Evolutionary conservation across 1,284 basidiomycete genomes (phyloP).

Genomic region (Cutaneotrichosporon cyanovorans): DNA sequence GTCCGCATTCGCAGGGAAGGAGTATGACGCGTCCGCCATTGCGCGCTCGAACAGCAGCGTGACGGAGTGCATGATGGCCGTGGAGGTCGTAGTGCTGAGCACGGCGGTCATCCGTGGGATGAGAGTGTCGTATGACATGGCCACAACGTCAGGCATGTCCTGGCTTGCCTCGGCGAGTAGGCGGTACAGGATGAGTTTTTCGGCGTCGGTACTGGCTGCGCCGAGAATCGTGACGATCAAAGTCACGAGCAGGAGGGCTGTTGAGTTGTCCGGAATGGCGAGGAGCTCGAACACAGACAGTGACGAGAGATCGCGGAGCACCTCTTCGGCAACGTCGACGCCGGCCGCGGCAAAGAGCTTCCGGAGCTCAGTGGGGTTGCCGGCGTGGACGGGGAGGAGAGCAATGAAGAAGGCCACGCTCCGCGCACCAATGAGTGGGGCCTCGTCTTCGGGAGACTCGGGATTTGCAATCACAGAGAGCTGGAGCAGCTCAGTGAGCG

Average conservation of each 20-base stretch:
- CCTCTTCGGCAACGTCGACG: slow-evolving; percentile 52
- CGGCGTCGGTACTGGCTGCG: slow-evolving; percentile 64
- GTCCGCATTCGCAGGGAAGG: slow-evolving; percentile 23
- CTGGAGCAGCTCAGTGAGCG: slow-evolving; percentile 45
- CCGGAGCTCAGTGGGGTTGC: slow-evolving; percentile 53
- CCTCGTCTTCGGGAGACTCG: slow-evolving; percentile 31
- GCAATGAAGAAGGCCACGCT: slow-evolving; percentile 74
- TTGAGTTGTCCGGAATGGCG: slow-evolving; percentile 52
- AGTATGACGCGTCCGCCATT: slow-evolving; percentile 32
- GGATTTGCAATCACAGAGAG: slow-evolving; percentile 50
- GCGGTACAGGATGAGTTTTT: slow-evolving; percentile 70
- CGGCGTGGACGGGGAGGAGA: slow-evolving; percentile 59
- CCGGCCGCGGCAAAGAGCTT: slow-evolving; percentile 58
- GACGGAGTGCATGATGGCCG: slow-evolving; percentile 61
- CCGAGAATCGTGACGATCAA: slow-evolving; percentile 71
- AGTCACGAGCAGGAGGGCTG: slow-evolving; percentile 65
- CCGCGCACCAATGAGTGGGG: slow-evolving; percentile 50
- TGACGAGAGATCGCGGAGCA: slow-evolving; percentile 49
- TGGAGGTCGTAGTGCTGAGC: slow-evolving; percentile 64
- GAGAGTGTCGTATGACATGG: slow-evolving; percentile 68
- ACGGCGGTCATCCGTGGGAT: slow-evolving; percentile 71
- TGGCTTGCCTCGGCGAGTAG: slow-evolving; percentile 67
- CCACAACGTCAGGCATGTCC: slow-evolving; percentile 64
- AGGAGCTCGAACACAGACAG: slow-evolving; percentile 47
- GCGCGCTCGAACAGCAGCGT: slow-evolving; percentile 59